Evolutionary conservation across 1,139 yeast genomes (phyloP).

Genomic region (Diutina sp.): DNA sequence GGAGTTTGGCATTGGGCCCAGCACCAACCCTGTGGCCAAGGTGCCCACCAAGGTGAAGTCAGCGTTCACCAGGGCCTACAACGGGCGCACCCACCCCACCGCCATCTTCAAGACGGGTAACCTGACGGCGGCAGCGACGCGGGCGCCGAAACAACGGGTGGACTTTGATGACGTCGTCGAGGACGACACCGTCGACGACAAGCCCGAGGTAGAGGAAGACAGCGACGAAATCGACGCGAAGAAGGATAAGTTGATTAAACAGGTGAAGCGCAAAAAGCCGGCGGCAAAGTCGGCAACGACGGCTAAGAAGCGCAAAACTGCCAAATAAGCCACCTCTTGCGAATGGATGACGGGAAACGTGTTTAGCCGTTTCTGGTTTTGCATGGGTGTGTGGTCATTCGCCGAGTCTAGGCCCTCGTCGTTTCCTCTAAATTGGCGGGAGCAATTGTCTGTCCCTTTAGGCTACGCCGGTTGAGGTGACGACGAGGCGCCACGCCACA

Average conservation of each 20-base stretch:
- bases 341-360: too few species aligned
- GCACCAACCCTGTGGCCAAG: conserved; percentile 35
- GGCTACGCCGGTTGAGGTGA: too few species aligned
- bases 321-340: neutral
- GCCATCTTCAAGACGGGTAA: conserved; percentile 69
- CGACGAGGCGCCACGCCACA: too few species aligned
- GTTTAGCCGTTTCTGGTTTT: too few species aligned
- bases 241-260: conserved; percentile 33
- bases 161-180: conserved; percentile 53
- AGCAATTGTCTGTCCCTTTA: too few species aligned
- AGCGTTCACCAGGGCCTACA: conserved; percentile 78
- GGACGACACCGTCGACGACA: conserved; percentile 33
- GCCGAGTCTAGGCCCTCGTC: too few species aligned
- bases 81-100: conserved; percentile 65
- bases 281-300: conserved; percentile 5
- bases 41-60: conserved; percentile 68
- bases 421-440: too few species aligned
- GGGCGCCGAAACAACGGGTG: conserved; percentile 22
- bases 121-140: conserved; percentile 21
- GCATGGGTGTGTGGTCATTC: too few species aligned
- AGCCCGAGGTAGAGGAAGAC: conserved; percentile 20
- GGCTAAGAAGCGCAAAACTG: neutral
- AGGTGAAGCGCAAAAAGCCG: conserved; percentile 13
- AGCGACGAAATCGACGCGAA: conserved; percentile 22
- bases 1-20: conserved; percentile 69